Evolutionary conservation across 2,329 filamentous ascomycete genomes (phyloP), one percentile per base, ranked within the genome.

Genomic region (Aspergillus tanneri): DNA sequence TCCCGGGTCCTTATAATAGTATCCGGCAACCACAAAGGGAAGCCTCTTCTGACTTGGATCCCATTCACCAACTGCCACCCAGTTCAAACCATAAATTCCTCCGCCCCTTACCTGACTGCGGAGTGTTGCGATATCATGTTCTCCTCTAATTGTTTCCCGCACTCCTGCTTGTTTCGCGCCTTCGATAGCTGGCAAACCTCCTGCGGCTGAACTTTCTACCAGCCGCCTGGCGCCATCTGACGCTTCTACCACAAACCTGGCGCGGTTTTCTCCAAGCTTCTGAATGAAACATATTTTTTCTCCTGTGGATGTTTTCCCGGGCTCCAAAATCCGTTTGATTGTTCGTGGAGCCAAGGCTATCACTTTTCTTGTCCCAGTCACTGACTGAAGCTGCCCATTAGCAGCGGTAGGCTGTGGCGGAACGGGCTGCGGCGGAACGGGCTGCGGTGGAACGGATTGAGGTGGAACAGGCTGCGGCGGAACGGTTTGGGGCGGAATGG

Each of bases 281-380:
- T 43, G 40, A 10, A 43, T 23, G 28, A 34, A 43, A 30, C 21
- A 28, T 18, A 43, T 43, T 21, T 19, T 19, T 12, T 43, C 40
- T 14, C 40, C 40, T n/a, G 40, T 43, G 6, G 28, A 28, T 9
- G 40, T 43, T 12, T 32, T 32, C 23, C 40, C 40, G 35, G 40
- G 16, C 14, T 35, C 28, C 14, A 43, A 34, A 22, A 25, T 22
- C 8, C 28, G 28, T 35, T 35, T 36, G 14, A 36, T 18, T 18
- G 21, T 10, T 16, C 32, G 16, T 36, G 32, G 32, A 18, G 14
- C 14, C 5, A 36, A n/a, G 32, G 14, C 21, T n/a, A 36, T 36
- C 32, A 36, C 32, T 18, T 36, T 36, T n/a, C n/a, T n/a, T n/a
- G n/a, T n/a, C n/a, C n/a, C n/a, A n/a, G n/a, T n/a, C n/a, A n/a